Conservation (phyloP, 139 green algal species). For the Limnomonas spitsbergensis region DNA sequence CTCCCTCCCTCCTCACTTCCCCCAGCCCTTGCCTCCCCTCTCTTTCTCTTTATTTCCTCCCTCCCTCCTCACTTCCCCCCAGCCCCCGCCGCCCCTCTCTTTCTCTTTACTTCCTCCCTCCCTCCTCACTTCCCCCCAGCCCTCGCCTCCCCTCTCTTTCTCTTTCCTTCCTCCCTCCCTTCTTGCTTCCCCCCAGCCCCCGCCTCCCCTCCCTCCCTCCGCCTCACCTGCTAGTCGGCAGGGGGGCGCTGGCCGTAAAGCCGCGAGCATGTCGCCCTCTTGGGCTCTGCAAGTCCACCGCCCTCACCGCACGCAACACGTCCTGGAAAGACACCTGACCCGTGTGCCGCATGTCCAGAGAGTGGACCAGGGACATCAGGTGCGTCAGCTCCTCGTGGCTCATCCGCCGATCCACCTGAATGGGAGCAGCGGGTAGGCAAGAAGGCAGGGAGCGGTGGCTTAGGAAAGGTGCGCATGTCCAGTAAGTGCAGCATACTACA, state of each 20-base stretch:
- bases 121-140: too few species aligned
- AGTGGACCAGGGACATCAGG: conserved; percentile 26
- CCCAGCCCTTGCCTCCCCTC: too few species aligned
- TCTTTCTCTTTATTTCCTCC: too few species aligned
- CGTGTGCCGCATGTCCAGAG: conserved; percentile 25
- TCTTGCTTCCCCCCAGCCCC: too few species aligned
- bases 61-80: too few species aligned
- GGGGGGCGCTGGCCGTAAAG: conserved; percentile 2
- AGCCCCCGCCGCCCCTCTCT: too few species aligned
- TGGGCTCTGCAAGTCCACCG: conserved; percentile 26
- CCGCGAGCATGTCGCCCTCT: conserved; percentile 16
- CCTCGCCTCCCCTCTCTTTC: too few species aligned
- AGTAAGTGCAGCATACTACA: conserved; percentile 21
- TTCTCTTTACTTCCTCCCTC: too few species aligned
- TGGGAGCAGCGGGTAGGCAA: not conserved
- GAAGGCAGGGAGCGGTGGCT: not conserved
- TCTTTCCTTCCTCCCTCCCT: too few species aligned
- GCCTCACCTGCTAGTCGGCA: not conserved
- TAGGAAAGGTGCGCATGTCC: not conserved
- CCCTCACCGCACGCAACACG: conserved; percentile 28
- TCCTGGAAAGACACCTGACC: conserved; percentile 31
- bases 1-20: too few species aligned
- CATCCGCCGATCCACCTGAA: conserved; percentile 15
- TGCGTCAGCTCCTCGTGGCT: not conserved
- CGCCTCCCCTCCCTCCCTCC: too few species aligned